Evolutionary conservation across 257 asterid genomes (phyloP), one percentile per base, ranked within the genome.

Genomic region (Nicotiana tomentosiformis): DNA sequence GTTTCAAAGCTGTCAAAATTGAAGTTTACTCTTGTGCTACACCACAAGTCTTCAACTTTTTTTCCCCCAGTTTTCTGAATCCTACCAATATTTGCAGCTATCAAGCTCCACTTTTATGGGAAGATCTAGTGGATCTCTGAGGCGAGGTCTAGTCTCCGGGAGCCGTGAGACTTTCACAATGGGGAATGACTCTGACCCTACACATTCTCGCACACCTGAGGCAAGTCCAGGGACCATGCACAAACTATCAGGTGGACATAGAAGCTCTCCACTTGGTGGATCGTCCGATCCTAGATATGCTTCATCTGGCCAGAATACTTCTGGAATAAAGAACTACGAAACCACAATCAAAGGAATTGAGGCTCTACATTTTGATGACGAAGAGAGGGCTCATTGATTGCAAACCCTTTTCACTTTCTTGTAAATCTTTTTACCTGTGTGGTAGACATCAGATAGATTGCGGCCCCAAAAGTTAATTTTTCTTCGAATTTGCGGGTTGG

Each of bases 41-140:
- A 49, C 58, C 15, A 74, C 79, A 74, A 15, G 62, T 15, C 20
- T n/a, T 68, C 26, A 72, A 49, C 37, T 6, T 12, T 20, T 5
- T 11, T 10, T 11, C 62, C 61, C 16, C 43, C 62, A 46, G 7
- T 49, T 49, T 74, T 74, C 64, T 82, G 20, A 18, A 55, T 70
- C 57, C 35, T 80, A n/a, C 61, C 53, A 80, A 79, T 81, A 83
- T 82, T 77, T 90, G 91, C 94, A 93, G 99, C 85, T 89, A 64
- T 93, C 99, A 26, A 89, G 91, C 89, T 92, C 97, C 82, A 89
- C 87, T 29, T 87, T 90, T 90, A 69, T 93, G 60, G 97, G 98
- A 88, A 91, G 95, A 89, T 90, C 98, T 56, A 89, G 92, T 55
- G 99, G 99, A 76, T 87, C 98, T 62, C 66, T 87, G 78, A 91